Percentiles rank a stretch among this genome's conserved stretches.
phyloP scores from a whole-genome alignment of 2,329 filamentous ascomycete genomes.

The Paracamarosporium sp. region DNA sequence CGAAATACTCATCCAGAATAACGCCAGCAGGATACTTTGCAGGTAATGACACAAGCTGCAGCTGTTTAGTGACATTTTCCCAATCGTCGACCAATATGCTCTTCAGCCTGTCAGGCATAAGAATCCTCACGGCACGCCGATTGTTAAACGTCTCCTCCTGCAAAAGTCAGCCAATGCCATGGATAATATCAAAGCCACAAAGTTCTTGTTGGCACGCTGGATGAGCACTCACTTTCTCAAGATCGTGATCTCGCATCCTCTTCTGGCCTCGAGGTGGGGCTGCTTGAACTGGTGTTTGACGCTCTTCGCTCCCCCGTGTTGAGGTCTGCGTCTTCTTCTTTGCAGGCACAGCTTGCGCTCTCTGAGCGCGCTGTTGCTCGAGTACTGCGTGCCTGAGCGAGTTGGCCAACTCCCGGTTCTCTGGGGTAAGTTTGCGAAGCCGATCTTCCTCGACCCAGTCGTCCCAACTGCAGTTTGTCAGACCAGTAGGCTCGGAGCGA shows the following conservation, averaged over 20 bases:
- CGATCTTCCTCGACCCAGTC: conserved; percentile 97
- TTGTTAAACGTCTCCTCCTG: conserved; percentile 89
- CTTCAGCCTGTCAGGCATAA: conserved; percentile 88
- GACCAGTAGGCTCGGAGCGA: conserved; percentile 1
- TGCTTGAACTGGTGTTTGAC: conserved; percentile 65
- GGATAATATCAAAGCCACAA: not conserved
- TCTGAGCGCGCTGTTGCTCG: conserved; percentile 58
- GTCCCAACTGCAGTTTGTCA: conserved; percentile 73
- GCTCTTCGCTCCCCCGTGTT: conserved; percentile 78
- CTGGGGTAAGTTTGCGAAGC: conserved; percentile 90
- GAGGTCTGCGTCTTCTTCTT: conserved; percentile 68
- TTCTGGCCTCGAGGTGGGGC: conserved; percentile 71
- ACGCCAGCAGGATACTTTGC: conserved; percentile 75
- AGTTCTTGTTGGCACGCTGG: not conserved
- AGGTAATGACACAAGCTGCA: conserved; percentile 86
- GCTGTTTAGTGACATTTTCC: conserved; percentile 97
- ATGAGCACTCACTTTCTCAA: conserved; percentile 70
- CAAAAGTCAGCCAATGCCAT: not conserved
- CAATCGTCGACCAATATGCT: conserved; percentile 95
- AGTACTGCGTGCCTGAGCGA: conserved; percentile 75
- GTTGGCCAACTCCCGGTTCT: conserved; percentile 87
- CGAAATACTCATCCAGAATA: conserved; percentile 83
- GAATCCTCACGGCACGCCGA: conserved; percentile 83
- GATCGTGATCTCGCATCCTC: conserved; percentile 78
- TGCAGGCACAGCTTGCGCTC: conserved; percentile 51